Base-by-base conservation (phyloP, 2,329 filamentous ascomycete species). In the Setomelanomma holmii region DNA sequence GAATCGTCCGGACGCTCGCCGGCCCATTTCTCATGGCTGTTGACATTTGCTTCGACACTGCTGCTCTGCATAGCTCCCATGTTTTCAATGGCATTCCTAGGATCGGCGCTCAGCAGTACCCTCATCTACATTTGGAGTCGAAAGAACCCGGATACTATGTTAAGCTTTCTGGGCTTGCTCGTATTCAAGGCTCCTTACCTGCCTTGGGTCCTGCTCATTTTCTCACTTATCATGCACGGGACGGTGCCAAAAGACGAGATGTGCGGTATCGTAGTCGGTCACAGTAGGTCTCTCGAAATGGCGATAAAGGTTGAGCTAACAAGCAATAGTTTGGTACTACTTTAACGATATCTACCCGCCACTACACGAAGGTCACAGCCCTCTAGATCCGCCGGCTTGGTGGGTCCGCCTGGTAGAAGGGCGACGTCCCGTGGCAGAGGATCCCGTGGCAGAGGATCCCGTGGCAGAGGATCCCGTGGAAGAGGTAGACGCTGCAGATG, bases 121-220 rank as follows among this genome's bases (percentile, higher is more conserved):
- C 82, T 99, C 55, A 93, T 98, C 50, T 99, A 99, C 75, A 97
- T 99, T 68, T 99, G 95, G 95, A 95, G 92, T 58, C 85, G 95
- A 46, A 87, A 93, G 51, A 98, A 99, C 72, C 93, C 95, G 0
- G 91, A 97, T 58, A 96, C 92, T 0, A 83, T 91, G 51, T 82
- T 99, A 12, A 96, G 91, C 60, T 81, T 96, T 73, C 78, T 99
- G 4, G 95, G 95, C 0, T 74, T 99, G 41, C 77, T 98, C 36
- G 90, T 95, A 1, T 98, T 99, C 76, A 91, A 90, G 4, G 95
- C 95, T 19, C 95, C 95, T 1, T 98, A 96, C 75, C 80, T 99
- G 40, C 95, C 95, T 0, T 98, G 93, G 93, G 93, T 99, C 2
- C 76, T 99, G 67, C 93, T 98, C 84, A 88, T 84, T 0, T 96